phyloP scores from a whole-genome alignment of 257 asterid species.

The Nicotiana undulata region DNA sequence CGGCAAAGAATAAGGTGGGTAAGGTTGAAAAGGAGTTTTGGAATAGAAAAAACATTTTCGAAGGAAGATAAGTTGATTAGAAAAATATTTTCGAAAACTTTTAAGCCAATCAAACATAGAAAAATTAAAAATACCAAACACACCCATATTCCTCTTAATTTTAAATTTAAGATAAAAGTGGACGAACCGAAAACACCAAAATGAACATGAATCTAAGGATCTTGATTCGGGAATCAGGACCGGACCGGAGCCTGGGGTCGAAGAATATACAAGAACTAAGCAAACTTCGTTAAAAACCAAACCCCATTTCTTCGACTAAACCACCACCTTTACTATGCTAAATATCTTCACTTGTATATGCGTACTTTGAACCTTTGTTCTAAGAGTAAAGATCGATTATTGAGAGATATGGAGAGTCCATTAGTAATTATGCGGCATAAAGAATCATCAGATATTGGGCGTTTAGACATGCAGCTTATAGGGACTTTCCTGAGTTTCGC shows the following conservation, averaged over 20 bases:
- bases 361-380: background rate
- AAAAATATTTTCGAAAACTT: no score
- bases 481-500: constrained; percentile 61
- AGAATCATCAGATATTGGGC: constrained; percentile 16
- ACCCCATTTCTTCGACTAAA: background rate
- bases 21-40: no score
- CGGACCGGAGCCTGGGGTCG: background rate
- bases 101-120: no score
- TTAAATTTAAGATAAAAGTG: no score
- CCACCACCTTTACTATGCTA: background rate
- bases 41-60: no score
- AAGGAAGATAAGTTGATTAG: no score
- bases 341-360: background rate
- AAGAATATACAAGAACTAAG: constrained; percentile 2
- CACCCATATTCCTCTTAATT: no score
- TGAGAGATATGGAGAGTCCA: background rate
- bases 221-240: background rate
- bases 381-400: background rate
- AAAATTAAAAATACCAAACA: no score
- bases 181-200: background rate
- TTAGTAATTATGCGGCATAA: constrained; percentile 10
- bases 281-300: background rate
- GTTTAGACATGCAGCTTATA: constrained; percentile 38
- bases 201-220: background rate
- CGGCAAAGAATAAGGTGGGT: no score